Evolutionary conservation across 805 yeast species (phyloP).

Genomic region (Ogataea dorogensis): DNA sequence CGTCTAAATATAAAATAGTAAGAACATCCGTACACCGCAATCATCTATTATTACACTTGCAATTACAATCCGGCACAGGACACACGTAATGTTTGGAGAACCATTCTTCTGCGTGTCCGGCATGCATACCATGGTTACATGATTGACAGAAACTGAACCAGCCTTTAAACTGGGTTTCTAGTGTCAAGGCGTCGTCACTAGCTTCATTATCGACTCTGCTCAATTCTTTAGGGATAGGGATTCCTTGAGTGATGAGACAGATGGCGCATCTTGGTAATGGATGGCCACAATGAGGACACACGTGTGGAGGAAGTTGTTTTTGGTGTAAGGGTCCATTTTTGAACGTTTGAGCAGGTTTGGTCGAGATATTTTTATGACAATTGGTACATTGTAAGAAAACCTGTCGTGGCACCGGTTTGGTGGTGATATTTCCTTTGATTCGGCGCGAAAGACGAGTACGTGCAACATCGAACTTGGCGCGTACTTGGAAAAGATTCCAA

Average conservation of each 20-base stretch:
- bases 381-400: conserved; percentile 76
- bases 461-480: conserved; percentile 85
- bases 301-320: conserved; percentile 14
- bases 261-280: conserved; percentile 90
- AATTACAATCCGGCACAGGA: conserved; percentile 91
- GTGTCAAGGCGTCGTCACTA: conserved; percentile 18
- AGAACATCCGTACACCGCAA: conserved; percentile 8
- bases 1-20: conserved; percentile 1
- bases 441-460: conserved; percentile 63
- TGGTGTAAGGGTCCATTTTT: conserved; percentile 1
- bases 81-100: conserved; percentile 82
- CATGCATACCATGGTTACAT: conserved; percentile 93
- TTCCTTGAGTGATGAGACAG: conserved; percentile 78
- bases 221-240: conserved; percentile 48
- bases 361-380: conserved; percentile 71
- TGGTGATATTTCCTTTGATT: conserved; percentile 44
- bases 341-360: conserved; percentile 4
- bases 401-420: conserved; percentile 63
- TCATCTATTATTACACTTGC: conserved; percentile 63
- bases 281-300: conserved; percentile 84
- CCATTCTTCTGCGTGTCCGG: conserved; percentile 96
- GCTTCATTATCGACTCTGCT: conserved; percentile 27
- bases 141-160: conserved; percentile 92
- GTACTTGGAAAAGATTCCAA: conserved; percentile 72
- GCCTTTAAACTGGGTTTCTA: conserved; percentile 53